Base-by-base conservation (phyloP, 305 asterid species). In the Ajuga reptans region DNA sequence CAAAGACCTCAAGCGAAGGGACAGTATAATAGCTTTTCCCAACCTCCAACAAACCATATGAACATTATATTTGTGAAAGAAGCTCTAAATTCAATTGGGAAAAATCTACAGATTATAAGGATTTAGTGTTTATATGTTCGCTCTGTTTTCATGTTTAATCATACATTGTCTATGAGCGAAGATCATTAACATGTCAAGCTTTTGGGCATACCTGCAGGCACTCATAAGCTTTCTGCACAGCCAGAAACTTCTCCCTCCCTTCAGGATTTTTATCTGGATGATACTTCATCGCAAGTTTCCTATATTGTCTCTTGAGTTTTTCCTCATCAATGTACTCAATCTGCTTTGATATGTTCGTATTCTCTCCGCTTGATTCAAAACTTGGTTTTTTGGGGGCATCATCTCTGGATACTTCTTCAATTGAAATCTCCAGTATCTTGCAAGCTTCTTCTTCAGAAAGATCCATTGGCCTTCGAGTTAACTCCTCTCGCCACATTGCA, bases 391-490 rank as follows among this genome's bases (percentile, higher is more conserved):
- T 82, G 58, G 95, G 87, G 72, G 89, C 85, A 66, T 87, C 95
- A 71, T 91, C 97, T 77, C 91, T 88, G 69, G 90, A 79, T 73
- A 93, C 96, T 73, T 93, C 99, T 54, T 91, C 95, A 71, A 89
- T 78, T 49, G 97, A 86, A 56, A 93, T 91, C 83, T 93, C 97
- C 76, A 93, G 80, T 81, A 89, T 86, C 82, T 82, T 91, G 81
- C 97, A 89, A 67, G 99, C 99, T 84, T 86, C 96, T 84, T 86
- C 97, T 84, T 93, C 99, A 56, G 99, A 93, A 75, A 93, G 96
- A 83, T 93, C 97, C 99, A 93, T 93, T 34, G 97, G 99, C 73
- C 91, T 93, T 76, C 99, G 87, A 34, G 96, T 89, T 79, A 93
- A 80, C 85, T 93, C 97, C 76, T 93, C 97, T 10, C 97, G 89